Percentiles rank a stretch among this genome's conserved stretches.
Evolutionary conservation across 2,329 filamentous ascomycete genomes (phyloP).

Genomic region (Fusarium miscanthi): DNA sequence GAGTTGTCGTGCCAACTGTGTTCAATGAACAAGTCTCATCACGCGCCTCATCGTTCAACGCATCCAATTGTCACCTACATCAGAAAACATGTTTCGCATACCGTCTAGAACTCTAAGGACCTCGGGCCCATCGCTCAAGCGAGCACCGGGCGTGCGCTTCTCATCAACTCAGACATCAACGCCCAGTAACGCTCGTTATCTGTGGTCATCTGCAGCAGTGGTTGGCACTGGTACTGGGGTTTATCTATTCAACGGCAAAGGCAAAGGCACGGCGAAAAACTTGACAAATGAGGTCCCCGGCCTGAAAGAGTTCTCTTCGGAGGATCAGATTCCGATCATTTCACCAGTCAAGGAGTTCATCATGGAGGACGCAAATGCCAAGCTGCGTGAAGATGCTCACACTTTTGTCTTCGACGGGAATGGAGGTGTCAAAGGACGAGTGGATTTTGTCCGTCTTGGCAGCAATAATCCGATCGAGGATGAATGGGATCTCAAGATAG

Average conservation of each 20-base stretch:
- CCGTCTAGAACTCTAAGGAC: neutral
- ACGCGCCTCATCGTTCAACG: neutral
- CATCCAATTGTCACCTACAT: neutral
- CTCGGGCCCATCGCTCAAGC: slow-evolving; percentile 1
- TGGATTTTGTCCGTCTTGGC: slow-evolving; percentile 50
- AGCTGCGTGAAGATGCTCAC: slow-evolving; percentile 47
- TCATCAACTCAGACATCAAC: slow-evolving; percentile 24
- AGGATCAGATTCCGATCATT: slow-evolving; percentile 36
- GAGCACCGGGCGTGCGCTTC: slow-evolving; percentile 16
- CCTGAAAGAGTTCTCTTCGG: slow-evolving; percentile 23
- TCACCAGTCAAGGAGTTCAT: slow-evolving; percentile 45
- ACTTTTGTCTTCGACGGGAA: slow-evolving; percentile 47
- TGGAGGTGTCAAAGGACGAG: slow-evolving; percentile 43
- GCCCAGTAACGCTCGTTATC: neutral
- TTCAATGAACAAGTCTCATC: neutral
- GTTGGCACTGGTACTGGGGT: slow-evolving; percentile 17
- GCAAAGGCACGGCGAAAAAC: neutral
- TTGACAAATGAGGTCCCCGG: slow-evolving; percentile 6
- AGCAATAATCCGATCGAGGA: slow-evolving; percentile 53
- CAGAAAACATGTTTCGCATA: slow-evolving; percentile 31
- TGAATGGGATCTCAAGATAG: slow-evolving; percentile 49
- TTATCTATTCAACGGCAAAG: slow-evolving; percentile 18
- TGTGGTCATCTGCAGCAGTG: slow-evolving; percentile 13
- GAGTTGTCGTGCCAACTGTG: slow-evolving; percentile 12
- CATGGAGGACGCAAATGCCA: slow-evolving; percentile 46